These are phyloP conservation scores for Aspergillus asperescens DNA, from an alignment of 495 filamentous ascomycete genomes.

Conservation along the genomic window DNA sequence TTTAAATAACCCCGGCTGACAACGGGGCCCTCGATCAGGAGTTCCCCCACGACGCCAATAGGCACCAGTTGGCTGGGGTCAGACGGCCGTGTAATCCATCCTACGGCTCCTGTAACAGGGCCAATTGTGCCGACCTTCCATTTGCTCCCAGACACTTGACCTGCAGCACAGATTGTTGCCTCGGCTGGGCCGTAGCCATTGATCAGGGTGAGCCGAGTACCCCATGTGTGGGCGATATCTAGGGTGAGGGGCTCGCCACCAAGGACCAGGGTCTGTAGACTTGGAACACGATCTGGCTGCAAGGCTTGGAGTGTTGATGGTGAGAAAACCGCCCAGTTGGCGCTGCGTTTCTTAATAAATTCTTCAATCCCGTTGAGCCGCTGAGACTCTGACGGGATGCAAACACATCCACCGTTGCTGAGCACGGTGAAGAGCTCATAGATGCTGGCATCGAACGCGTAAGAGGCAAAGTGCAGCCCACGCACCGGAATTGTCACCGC, in stretches of 20 bases:
- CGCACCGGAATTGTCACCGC: no score
- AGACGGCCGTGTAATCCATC: neutral
- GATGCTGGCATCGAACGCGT: no score
- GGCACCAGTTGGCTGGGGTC: constrained; percentile 31
- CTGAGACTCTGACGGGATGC: constrained; percentile 32
- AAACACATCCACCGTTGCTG: constrained; percentile 30
- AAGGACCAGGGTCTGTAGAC: constrained; percentile 19
- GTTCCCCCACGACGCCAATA: constrained; percentile 42
- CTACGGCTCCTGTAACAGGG: neutral
- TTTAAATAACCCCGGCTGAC: constrained; percentile 40
- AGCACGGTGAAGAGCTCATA: constrained; percentile 54
- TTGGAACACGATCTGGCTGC: constrained; percentile 17
- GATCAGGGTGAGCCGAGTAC: neutral
- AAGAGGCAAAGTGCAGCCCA: no score
- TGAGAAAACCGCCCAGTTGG: constrained; percentile 25
- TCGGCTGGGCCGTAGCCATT: constrained; percentile 12
- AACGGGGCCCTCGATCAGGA: constrained; percentile 41
- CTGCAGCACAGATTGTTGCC: neutral
- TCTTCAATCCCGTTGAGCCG: constrained; percentile 23
- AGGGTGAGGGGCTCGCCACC: constrained; percentile 21
- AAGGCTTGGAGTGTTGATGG: constrained; percentile 23
- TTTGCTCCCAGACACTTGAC: neutral
- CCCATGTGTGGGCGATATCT: constrained; percentile 19
- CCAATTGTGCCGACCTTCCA: neutral
- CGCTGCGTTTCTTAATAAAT: constrained; percentile 16